These are phyloP conservation scores for Entomortierella chlamydospora DNA, from an alignment of 192 early-diverging fungal species.

Conservation along the genomic window DNA sequence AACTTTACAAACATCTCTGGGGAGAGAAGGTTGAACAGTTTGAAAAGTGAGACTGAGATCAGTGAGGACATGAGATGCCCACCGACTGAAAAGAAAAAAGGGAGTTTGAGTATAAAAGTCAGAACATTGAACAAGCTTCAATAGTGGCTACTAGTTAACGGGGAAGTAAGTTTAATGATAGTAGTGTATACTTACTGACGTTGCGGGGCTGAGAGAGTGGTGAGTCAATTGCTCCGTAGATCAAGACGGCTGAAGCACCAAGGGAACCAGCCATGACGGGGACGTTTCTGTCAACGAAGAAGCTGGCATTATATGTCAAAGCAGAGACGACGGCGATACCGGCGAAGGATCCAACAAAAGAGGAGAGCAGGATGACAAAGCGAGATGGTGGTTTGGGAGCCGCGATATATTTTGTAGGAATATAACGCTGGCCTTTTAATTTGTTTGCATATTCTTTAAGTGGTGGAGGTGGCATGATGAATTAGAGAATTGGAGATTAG, in stretches of 20 bases:
- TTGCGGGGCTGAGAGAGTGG: constrained; percentile 72
- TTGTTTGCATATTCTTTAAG: constrained; percentile 14
- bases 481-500: too few relatives aligned
- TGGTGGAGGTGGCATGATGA: too few relatives aligned
- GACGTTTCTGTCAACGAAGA: constrained; percentile 35
- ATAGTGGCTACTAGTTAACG: not conserved
- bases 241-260: constrained; percentile 71
- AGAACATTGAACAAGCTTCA: not conserved
- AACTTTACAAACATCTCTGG: constrained; percentile 39
- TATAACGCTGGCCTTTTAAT: constrained; percentile 40
- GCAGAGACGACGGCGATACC: constrained; percentile 45
- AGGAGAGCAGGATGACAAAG: constrained; percentile 32
- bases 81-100: constrained; percentile 15
- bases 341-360: constrained; percentile 55
- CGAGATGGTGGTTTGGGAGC: constrained; percentile 27
- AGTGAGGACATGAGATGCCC: constrained; percentile 62
- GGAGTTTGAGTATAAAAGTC: constrained; percentile 9
- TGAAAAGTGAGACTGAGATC: constrained; percentile 57
- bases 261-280: constrained; percentile 46
- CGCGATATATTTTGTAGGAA: constrained; percentile 11
- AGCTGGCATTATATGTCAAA: constrained; percentile 31
- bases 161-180: not conserved
- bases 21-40: constrained; percentile 54
- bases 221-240: constrained; percentile 70
- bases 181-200: constrained; percentile 34